Percentiles rank a stretch among this genome's conserved stretches.
phyloP scores from a whole-genome alignment of 2,329 filamentous ascomycete species.

The Alternaria ethzedia region DNA sequence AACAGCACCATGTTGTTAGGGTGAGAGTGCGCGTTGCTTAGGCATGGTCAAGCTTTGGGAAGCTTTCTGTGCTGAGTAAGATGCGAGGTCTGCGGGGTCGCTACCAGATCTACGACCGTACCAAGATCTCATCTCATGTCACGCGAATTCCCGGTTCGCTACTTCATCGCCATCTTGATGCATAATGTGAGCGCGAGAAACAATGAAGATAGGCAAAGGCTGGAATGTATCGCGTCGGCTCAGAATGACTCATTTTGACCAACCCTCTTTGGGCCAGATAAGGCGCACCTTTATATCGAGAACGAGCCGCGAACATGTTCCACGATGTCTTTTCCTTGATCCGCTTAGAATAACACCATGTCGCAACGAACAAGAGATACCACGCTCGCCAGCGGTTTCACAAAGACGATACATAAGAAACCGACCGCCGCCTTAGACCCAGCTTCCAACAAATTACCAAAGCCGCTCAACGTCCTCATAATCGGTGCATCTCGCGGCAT shows the following conservation, averaged over 20 bases:
- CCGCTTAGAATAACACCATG: constrained; percentile 3
- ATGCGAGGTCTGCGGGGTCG: not conserved
- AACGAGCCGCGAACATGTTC: no score
- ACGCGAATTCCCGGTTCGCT: not conserved
- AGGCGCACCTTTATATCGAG: not conserved
- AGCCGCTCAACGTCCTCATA: constrained; percentile 34
- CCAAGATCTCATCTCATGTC: not conserved
- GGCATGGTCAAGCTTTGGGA: not conserved
- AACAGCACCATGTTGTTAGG: not conserved
- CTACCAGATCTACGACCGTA: not conserved
- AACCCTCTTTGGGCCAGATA: not conserved
- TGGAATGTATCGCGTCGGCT: not conserved
- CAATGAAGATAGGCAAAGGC: not conserved
- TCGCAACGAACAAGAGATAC: constrained; percentile 17
- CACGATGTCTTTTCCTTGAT: not conserved
- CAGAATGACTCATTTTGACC: constrained; percentile 1
- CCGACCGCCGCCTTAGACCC: constrained; percentile 22
- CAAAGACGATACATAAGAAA: constrained; percentile 15
- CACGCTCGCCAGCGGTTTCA: constrained; percentile 26
- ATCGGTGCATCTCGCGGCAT: constrained; percentile 44
- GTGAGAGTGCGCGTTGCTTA: not conserved
- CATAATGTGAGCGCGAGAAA: not conserved
- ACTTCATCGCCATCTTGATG: not conserved
- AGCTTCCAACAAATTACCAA: constrained; percentile 23
- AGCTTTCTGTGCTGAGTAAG: not conserved